Evolutionary conservation across 805 yeast species (phyloP), one percentile per base, ranked within the genome.

Genomic region (Lipomyces yamanashiensis): DNA sequence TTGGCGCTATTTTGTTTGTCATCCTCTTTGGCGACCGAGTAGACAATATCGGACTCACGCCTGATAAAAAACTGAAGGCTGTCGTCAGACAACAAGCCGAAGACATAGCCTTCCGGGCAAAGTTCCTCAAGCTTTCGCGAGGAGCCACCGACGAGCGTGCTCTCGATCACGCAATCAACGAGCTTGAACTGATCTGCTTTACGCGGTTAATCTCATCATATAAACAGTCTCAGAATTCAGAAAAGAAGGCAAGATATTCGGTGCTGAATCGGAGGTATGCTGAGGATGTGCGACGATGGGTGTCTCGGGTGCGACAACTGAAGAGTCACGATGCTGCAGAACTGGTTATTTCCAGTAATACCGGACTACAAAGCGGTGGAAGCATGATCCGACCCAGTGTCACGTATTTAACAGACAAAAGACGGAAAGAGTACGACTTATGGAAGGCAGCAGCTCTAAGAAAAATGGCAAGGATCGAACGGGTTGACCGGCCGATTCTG

Each of bases 311-410:
- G 37, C 28, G 54, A 13, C 41, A 50, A 44, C 8, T 47, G 12
- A 34, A 48, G 33, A 13, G 3, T 5, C 5, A 36, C 17, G 28
- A 15, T 9, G 36, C 19, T 13, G n/a, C 13, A 28, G 43, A 41
- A 15, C 15, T 9, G 8, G 45, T 28, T 44, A 19, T 21, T 41
- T 28, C 19, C 49, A 28, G 45, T 15, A 44, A n/a, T 36, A 9
- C 34, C n/a, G 13, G 12, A 43, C 36, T 13, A 55, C 28, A 8
- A 23, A 45, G 17, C 7, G 48, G 54, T 13, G 40, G 63, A 49
- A 28, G 60, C 4, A 62, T 62, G 66, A 59, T 62, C n/a, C 56
- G 59, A 17, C 13, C 59, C 17, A 43, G 54, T 19, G 66, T 59
- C 19, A 21, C 23, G 21, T 62, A 17, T 28, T 21, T 58, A 28